Base-by-base conservation (phyloP, 2,329 filamentous ascomycete genomes). In the Chrysoporthe puriensis region DNA sequence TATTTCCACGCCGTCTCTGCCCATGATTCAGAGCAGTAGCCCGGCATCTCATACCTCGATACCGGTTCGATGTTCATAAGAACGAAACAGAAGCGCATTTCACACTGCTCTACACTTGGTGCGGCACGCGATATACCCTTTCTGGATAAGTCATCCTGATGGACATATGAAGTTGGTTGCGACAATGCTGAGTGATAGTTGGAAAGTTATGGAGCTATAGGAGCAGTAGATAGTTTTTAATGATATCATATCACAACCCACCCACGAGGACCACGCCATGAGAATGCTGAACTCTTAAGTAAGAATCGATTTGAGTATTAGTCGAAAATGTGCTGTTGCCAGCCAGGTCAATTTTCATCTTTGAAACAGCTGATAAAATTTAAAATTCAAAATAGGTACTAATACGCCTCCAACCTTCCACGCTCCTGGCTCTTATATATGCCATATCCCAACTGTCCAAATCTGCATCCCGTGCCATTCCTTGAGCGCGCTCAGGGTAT, bases 41-140 rank as follows among this genome's bases (percentile, higher is more conserved):
- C 40, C 21, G 44, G 50, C 5, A 58, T 68, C 48, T 63, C 58
- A 66, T 67, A 63, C 43, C 66, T 65, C 68, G 68, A 64, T 66
- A 36, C 54, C 34, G 34, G 16, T 57, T 57, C 54, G 18, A n/a
- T 40, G 54, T 57, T 40, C 40, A n/a, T 34, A 13, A 40, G 48
- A 63, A 26, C n/a, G 34, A 54, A 40, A 43, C 14, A 43, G 9
- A 36, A 16, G 14, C 34, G 26, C n/a, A 6, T 43, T n/a, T 63
- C 34, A 43, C 40, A 42, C 2, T 11, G 32, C 50, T 4, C 18
- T 57, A 3, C 11, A 14, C 32, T 57, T 34, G 14, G 3, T 11
- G 26, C 26, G 48, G 21, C 26, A 34, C 52, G 52, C 52, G 21
- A 56, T 56, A 56, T 18, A 34, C 52, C 34, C 32, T 32, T 56